Conservation (phyloP, 2,329 filamentous ascomycete species). For the Tolypocladium ophioglossoides region DNA sequence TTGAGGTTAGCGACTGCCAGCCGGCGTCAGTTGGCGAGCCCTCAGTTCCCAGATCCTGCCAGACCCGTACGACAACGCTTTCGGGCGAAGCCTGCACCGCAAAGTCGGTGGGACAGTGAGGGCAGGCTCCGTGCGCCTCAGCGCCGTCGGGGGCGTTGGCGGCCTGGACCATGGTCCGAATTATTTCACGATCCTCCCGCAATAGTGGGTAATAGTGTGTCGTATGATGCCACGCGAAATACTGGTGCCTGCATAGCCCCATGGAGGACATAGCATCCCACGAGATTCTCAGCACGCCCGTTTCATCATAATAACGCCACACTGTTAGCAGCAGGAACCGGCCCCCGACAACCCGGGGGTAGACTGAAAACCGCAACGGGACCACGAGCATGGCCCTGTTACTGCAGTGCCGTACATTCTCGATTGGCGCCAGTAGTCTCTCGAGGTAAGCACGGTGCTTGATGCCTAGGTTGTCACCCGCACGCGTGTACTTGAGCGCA, state of each 20-base stretch:
- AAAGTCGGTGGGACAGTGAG: constrained; percentile 5
- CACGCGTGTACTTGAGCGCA: constrained; percentile 6
- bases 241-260: background rate
- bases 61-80: background rate
- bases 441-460: background rate
- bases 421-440: background rate
- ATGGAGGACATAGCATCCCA: background rate
- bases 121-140: background rate
- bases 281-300: background rate
- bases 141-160: background rate
- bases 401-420: background rate
- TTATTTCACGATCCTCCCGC: background rate
- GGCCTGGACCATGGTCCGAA: background rate
- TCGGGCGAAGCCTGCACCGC: background rate
- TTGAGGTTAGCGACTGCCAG: background rate
- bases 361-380: background rate
- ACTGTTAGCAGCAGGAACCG: constrained; percentile 5
- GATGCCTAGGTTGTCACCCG: background rate
- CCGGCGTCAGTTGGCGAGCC: background rate
- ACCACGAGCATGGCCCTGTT: fast-evolving
- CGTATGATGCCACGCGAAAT: no score
- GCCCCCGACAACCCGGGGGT: constrained; percentile 4
- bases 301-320: background rate
- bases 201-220: no score
- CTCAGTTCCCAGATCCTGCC: constrained; percentile 8